A percentile compares a stretch with the other conserved stretches of the same genome.
Conservation (phyloP, 805 yeast species). For the Ogataea trehaloabstinens region DNA sequence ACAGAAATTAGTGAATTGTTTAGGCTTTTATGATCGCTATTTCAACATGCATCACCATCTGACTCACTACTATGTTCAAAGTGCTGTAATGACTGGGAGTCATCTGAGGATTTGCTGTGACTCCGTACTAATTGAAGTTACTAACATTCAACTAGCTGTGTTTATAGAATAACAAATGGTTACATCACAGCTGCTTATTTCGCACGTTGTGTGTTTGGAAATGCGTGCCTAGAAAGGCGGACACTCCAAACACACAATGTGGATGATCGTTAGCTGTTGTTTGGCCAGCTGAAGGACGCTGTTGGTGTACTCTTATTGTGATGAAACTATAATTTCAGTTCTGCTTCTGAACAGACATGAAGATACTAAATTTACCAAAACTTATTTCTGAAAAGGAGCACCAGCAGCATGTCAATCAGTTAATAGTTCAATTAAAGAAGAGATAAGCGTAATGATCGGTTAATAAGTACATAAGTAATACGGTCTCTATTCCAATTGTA, state of each 20-base stretch:
- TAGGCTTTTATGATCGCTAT: conserved; percentile 58
- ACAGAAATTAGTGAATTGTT: conserved; percentile 33
- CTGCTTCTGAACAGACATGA: conserved; percentile 91
- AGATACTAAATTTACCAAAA: conserved; percentile 72
- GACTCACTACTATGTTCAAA: conserved; percentile 42
- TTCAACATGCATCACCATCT: conserved; percentile 98
- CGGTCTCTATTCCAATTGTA: conserved; percentile 4
- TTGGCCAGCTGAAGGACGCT: too few relatives aligned
- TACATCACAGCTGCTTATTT: too few relatives aligned
- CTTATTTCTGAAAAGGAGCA: conserved; percentile 30
- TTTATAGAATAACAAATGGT: too few relatives aligned
- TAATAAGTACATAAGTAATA: not conserved
- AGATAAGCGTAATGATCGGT: not conserved
- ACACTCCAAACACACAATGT: not conserved
- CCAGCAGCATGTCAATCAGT: not conserved
- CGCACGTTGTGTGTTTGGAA: too few relatives aligned
- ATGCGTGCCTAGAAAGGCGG: too few relatives aligned
- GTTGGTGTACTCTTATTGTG: conserved; percentile 37
- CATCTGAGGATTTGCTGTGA: too few relatives aligned
- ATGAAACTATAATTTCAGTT: conserved; percentile 76
- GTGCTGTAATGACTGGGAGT: too few relatives aligned
- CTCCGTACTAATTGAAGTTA: too few relatives aligned
- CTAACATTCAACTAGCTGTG: too few relatives aligned
- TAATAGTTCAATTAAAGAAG: not conserved
- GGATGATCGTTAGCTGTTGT: too few relatives aligned